Base-by-base conservation (phyloP, 306 rosid species). In the Gastrolobium villosum region DNA sequence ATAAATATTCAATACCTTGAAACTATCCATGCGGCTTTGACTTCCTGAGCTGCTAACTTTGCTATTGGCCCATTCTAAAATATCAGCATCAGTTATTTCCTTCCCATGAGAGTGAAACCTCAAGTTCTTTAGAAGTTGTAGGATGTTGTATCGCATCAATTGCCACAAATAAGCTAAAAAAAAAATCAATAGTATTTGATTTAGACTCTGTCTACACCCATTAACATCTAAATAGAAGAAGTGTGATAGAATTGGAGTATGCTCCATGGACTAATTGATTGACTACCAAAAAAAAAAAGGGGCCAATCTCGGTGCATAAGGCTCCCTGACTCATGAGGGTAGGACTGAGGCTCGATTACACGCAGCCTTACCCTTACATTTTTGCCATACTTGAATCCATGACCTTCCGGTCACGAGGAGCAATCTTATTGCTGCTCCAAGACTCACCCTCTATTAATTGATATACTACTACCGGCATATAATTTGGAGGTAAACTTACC, bases 161-260 rank as follows among this genome's bases (percentile, higher is more conserved):
- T 95, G 99, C 99, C 99, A 95, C 88, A 95, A 84, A 81, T 87
- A 95, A 74, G 98, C 99, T 95, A n/a, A n/a, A 87, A 76, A 81
- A 69, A 82, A 65, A 65, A 50, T 74, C 56, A 65, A 36, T 10
- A 72, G 32, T 14, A 10, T 68, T 72, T 45, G 63, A 31, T 52
- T 80, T 68, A 83, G 66, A 50, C 26, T 56, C 4, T 41, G 50
- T 13, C 10, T 2, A 13, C 30, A 53, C 31, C 43, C 4, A 14
- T 37, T 13, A 4, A 48, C 5, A 30, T 59, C 28, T 31, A 30
- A 66, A 44, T 44, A n/a, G n/a, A n/a, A 50, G 11, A n/a, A 44
- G 28, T 60, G 61, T 55, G 6, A 35, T 59, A 1, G 26, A 9
- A 36, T 3, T 46, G 68, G 35, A 54, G n/a, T 40, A 84, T 43